These are phyloP conservation scores for Nicotiana sylvestris DNA, from an alignment of 257 asterid genomes.

Conservation along the genomic window DNA sequence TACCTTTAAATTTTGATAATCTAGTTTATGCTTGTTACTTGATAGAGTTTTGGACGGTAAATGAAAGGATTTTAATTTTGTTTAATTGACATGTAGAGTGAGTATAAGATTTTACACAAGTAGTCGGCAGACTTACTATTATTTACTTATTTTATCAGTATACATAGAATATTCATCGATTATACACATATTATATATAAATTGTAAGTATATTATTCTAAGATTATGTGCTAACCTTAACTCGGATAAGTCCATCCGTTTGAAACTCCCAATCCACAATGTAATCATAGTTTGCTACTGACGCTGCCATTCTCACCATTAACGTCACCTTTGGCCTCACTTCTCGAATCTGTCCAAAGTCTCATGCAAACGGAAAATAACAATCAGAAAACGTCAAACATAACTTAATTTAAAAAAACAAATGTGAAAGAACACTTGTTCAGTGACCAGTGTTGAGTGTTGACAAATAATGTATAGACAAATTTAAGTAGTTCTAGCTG, in stretches of 20 bases:
- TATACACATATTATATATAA: not conserved
- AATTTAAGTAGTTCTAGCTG: not conserved
- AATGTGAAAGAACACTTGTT: no score
- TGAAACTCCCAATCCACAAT: slow-evolving; percentile 97
- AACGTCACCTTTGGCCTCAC: slow-evolving; percentile 89
- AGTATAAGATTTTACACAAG: no score
- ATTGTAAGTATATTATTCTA: no score
- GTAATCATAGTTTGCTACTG: slow-evolving; percentile 92
- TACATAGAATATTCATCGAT: no score
- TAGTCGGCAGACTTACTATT: no score
- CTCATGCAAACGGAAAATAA: not conserved
- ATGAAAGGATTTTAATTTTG: no score
- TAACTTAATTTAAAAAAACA: not conserved
- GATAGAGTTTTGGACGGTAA: not conserved
- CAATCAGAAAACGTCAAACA: not conserved
- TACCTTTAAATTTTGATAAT: not conserved
- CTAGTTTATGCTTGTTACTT: no score
- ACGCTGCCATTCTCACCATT: slow-evolving; percentile 94
- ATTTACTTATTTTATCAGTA: no score
- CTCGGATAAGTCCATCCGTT: slow-evolving; percentile 77
- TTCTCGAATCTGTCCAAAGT: slow-evolving; percentile 60
- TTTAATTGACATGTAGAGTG: not conserved
- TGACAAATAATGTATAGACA: not conserved
- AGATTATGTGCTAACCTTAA: slow-evolving; percentile 43
- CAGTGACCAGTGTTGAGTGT: not conserved